phyloP scores from a whole-genome alignment of 495 filamentous ascomycete genomes.

The Tuber calosporum region DNA sequence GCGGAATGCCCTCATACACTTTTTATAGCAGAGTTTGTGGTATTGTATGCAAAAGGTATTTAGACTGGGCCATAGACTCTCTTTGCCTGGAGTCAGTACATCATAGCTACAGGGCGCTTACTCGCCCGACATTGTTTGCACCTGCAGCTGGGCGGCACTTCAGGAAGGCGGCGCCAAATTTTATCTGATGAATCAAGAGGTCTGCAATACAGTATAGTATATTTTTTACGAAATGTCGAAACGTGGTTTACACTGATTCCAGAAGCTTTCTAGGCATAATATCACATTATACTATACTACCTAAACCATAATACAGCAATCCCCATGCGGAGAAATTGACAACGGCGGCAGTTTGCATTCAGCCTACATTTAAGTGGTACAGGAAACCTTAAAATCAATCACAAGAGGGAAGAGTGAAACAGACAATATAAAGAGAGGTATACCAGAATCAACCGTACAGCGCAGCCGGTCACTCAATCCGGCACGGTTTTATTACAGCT shows the following conservation, averaged over 20 bases:
- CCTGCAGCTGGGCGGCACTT: not conserved
- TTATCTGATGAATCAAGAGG: not conserved
- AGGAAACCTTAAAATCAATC: not conserved
- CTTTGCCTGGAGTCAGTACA: not conserved
- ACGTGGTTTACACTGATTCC: not conserved
- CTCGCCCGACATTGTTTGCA: not conserved
- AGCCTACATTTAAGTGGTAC: not conserved
- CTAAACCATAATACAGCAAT: not conserved
- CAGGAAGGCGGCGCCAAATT: not conserved
- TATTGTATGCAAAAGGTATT: not conserved
- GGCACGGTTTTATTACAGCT: conserved; percentile 49
- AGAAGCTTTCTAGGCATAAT: not conserved
- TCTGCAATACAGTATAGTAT: not conserved
- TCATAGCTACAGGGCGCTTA: not conserved
- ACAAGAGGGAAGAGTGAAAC: not conserved
- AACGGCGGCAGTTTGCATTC: not conserved
- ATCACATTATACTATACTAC: not conserved
- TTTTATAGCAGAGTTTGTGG: not conserved
- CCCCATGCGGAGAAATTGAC: not conserved
- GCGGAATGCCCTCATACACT: not conserved
- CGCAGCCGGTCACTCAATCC: not conserved
- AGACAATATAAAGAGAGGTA: not conserved
- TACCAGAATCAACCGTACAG: not conserved
- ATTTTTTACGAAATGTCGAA: not conserved
- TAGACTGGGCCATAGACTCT: not conserved